A percentile compares a stretch with the other conserved stretches of the same genome.
Conservation (phyloP, 2,329 filamentous ascomycete species). For the Penicillium freii region DNA sequence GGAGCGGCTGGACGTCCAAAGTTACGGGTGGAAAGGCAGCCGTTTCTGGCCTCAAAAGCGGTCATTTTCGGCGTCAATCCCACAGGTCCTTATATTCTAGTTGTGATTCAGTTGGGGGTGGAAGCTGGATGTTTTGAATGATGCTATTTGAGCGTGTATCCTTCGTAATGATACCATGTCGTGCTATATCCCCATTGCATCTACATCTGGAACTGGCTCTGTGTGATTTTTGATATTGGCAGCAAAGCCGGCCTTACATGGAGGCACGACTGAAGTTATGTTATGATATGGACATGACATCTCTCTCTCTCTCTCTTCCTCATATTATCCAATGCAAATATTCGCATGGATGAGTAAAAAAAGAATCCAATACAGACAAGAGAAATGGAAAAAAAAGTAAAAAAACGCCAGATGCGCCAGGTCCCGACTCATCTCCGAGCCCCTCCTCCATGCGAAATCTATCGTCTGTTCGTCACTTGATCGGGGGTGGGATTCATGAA, state of each 20-base stretch:
- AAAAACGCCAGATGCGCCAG: constrained; percentile 28
- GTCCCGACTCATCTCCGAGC: constrained; percentile 30
- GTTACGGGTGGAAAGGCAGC: no score
- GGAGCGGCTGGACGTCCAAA: no score
- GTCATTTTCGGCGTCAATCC: no score
- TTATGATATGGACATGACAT: constrained; percentile 12
- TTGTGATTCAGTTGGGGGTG: no score
- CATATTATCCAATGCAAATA: constrained; percentile 7
- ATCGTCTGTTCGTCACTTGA: constrained; percentile 25
- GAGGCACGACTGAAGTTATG: constrained; percentile 5
- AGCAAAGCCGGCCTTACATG: constrained; percentile 5
- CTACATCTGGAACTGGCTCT: constrained; percentile 1
- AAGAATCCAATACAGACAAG: constrained; percentile 20
- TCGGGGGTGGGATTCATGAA: constrained; percentile 27
- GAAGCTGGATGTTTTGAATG: not conserved
- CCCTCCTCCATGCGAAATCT: constrained; percentile 29
- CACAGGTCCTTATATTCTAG: no score
- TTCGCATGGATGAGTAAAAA: not conserved
- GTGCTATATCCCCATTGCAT: not conserved
- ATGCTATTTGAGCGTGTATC: no score
- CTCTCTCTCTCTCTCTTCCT: constrained; percentile 11
- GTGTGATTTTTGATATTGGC: constrained; percentile 11
- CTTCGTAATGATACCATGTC: not conserved
- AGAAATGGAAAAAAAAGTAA: constrained; percentile 15
- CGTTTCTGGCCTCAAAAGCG: no score